Evolutionary conservation across 352 stramenopile genomes (phyloP), one percentile per base, ranked within the genome.

Genomic region (Phytophthora tubulina): DNA sequence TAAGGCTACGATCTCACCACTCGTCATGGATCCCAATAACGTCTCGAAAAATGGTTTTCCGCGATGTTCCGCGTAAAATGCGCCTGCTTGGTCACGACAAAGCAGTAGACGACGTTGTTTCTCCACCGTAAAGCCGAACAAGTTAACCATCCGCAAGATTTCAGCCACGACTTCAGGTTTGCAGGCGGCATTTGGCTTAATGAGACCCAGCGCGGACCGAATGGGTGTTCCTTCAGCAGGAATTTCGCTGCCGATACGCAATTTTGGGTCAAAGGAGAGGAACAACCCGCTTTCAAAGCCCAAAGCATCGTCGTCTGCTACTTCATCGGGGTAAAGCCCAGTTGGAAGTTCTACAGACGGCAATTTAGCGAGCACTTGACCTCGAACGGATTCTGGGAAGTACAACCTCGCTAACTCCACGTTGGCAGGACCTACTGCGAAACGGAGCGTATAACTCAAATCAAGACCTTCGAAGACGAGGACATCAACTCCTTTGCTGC

Each of bases 1-100:
- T 63, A 93, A 62, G 9, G 77, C 86, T 7, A 92, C 72, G 42
- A 92, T 80, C 45, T 86, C 73, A 1, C 83, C 86, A 41, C 82
- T 91, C n/a, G 84, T 91, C 86, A 93, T 93, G 63, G 89, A 93
- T 8, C 38, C 51, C 39, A 91, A 21, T 54, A 93, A 59, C 2
- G 72, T 77, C 41, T 82, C 69, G 27, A 90, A 92, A 63, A 93
- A 93, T 7, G 56, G 15, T 42, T 93, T 93, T 30, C 79, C 79
- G 11, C 63, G 69, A 64, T 92, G 86, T 63, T 93, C 86, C 35
- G 62, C 76, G 60, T 93, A 93, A 63, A 93, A 93, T 3, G 61
- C 68, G 2, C 56, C 72, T 11, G 86, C 86, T 63, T 93, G 80
- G 0, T 83, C 82, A 0, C 69, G 62, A 31, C 72, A 80, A 49